phyloP scores from a whole-genome alignment of 495 filamentous ascomycete genomes.

The Alectoria sarmentosa region DNA sequence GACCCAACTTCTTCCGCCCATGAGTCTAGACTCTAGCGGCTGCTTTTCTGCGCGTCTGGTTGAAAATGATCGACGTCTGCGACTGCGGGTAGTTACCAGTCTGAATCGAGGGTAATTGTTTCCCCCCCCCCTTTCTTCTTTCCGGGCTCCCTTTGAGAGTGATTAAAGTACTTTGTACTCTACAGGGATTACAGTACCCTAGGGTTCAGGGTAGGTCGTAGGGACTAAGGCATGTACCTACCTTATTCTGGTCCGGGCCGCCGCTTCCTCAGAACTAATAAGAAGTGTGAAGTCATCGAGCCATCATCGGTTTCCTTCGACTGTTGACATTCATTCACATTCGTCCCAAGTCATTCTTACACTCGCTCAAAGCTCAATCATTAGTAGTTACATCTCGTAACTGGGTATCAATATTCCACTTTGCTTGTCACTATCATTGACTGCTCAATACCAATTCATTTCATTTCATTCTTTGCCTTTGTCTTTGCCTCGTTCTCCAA shows the following conservation, averaged over 20 bases:
- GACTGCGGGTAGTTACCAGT: too few species aligned
- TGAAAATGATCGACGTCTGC: background rate
- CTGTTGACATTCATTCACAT: background rate
- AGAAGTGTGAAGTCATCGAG: too few species aligned
- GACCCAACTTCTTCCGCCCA: background rate
- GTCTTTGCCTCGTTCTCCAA: background rate
- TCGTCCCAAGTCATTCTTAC: background rate
- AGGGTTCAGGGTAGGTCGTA: too few species aligned
- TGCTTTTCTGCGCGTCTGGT: background rate
- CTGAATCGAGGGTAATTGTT: too few species aligned
- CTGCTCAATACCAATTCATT: background rate
- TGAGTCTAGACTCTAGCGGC: too few species aligned
- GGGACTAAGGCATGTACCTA: too few species aligned
- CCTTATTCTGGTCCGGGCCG: slow-evolving; percentile 4
- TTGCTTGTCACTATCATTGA: background rate
- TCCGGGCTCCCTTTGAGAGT: too few species aligned
- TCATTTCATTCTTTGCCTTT: background rate
- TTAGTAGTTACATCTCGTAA: background rate
- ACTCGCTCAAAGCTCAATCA: background rate
- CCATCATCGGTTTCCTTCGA: background rate
- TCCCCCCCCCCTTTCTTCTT: too few species aligned
- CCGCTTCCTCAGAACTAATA: background rate
- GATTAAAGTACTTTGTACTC: too few species aligned
- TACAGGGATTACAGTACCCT: too few species aligned
- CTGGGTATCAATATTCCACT: background rate